Conservation (phyloP, 2,329 filamentous ascomycete species). For the Aschersonia sp. region DNA sequence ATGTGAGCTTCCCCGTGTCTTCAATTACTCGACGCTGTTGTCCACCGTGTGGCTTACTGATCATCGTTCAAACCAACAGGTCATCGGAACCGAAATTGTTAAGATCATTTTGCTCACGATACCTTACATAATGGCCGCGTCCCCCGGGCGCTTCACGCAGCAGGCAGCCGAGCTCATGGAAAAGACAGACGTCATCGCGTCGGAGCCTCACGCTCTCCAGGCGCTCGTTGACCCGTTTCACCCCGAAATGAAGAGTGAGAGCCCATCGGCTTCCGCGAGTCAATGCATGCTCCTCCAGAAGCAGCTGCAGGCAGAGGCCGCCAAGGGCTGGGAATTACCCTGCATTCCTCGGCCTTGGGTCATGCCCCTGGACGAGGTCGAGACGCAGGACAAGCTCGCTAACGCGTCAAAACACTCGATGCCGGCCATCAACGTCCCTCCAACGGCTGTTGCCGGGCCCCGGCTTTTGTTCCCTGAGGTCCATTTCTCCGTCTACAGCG, state of each 20-base stretch:
- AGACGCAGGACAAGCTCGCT: constrained; percentile 43
- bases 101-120: constrained; percentile 94
- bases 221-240: constrained; percentile 76
- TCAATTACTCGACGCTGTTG: background rate
- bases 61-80: constrained; percentile 24
- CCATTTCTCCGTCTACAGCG: constrained; percentile 81
- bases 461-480: constrained; percentile 80
- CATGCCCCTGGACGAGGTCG: constrained; percentile 44
- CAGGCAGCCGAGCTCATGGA: constrained; percentile 71
- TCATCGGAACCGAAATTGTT: constrained; percentile 70
- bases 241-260: constrained; percentile 45
- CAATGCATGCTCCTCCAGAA: constrained; percentile 71
- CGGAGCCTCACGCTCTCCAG: constrained; percentile 74
- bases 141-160: constrained; percentile 53
- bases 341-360: constrained; percentile 56
- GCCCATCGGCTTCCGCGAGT: constrained; percentile 49
- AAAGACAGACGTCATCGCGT: constrained; percentile 90
- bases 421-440: constrained; percentile 62
- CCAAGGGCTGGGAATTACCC: constrained; percentile 58
- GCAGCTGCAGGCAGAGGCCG: constrained; percentile 68
- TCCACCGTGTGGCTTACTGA: background rate
- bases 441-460: constrained; percentile 58
- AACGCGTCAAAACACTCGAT: constrained; percentile 60
- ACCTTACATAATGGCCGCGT: constrained; percentile 72
- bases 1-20: constrained; percentile 43